Evolutionary conservation across 352 stramenopile genomes (phyloP), one percentile per base, ranked within the genome.

Genomic region (Phytophthora fragariaefolia): DNA sequence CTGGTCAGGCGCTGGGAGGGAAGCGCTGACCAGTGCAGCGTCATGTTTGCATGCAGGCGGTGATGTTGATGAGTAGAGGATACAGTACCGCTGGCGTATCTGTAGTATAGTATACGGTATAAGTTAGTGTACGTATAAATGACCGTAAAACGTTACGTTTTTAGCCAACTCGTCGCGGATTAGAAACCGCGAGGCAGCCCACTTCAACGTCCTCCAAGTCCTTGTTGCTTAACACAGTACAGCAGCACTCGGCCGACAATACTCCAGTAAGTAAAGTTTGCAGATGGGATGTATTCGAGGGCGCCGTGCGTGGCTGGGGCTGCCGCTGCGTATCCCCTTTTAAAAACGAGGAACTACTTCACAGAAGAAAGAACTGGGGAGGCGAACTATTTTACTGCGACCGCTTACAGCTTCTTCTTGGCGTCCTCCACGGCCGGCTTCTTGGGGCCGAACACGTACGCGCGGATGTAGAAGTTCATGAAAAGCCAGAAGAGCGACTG

Each of bases 401-500:
- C 4, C 26, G 15, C 58, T 76, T 74, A 79, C 36, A 76, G 32
- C 63, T 73, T 74, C 67, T 77, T 79, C 73, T 83, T 79, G n/a
- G 54, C 27, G 23, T 69, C 66, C 28, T 67, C 49, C 12, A 73
- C 51, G 1, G 40, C 53, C 6, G 71, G 61, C 36, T 79, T 79
- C 73, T 81, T 83, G 49, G 65, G 50, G 52, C 73, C 69, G 56
- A 83, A 79, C 38, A 83, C 73, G 79, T 99, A 99, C 43, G 89
- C 96, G 55, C 89, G 72, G 42, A 98, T 84, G 77, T 97, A 98
- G 68, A 99, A 99, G 73, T 98, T 93, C 60, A 91, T 85, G 80
- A 99, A 99, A 13, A 99, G 80, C 56, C 96, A 79, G 58, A 99
- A 96, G 7, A 99, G 82, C 49, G 86, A 97, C 59, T 98, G 74